These are phyloP conservation scores for Candida ficus DNA, from an alignment of 805 yeast species.

Conservation along the genomic window DNA sequence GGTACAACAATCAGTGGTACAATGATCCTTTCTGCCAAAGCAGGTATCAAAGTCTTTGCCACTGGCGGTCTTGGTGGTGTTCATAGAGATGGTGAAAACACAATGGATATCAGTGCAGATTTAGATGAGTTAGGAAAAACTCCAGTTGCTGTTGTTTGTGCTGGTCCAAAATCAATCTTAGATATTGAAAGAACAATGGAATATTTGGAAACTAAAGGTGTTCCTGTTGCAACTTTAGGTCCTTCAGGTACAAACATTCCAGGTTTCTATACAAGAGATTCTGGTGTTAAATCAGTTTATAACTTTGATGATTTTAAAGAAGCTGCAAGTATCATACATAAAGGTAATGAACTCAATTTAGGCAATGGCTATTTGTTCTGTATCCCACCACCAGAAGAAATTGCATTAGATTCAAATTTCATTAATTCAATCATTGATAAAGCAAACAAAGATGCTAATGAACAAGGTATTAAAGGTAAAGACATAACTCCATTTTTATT, in stretches of 20 bases:
- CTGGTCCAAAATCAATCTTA: conserved; percentile 84
- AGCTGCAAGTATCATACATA: conserved; percentile 59
- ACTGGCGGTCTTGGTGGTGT: conserved; percentile 96
- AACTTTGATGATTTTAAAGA: conserved; percentile 44
- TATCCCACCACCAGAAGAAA: conserved; percentile 68
- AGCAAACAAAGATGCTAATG: conserved; percentile 54
- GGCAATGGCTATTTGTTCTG: conserved; percentile 73
- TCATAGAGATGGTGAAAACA: conserved; percentile 67
- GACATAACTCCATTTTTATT: conserved; percentile 75
- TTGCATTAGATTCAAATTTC: conserved; percentile 49
- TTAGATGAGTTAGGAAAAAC: conserved; percentile 79
- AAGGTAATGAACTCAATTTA: conserved; percentile 44
- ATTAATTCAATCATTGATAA: conserved; percentile 52
- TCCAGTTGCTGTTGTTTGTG: conserved; percentile 84
- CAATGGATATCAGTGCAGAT: conserved; percentile 85
- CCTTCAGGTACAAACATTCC: conserved; percentile 56
- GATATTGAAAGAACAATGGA: conserved; percentile 81
- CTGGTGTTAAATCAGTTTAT: conserved; percentile 70
- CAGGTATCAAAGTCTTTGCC: conserved; percentile 81
- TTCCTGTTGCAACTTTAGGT: conserved; percentile 68
- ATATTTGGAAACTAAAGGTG: conserved; percentile 87
- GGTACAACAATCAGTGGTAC: conserved; percentile 91
- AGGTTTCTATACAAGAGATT: conserved; percentile 75
- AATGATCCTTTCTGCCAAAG: conserved; percentile 70
- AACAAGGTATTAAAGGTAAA: conserved; percentile 58